Base-by-base conservation (phyloP, 495 filamentous ascomycete genomes). In the Hyphodiscus hymeniophilus region DNA sequence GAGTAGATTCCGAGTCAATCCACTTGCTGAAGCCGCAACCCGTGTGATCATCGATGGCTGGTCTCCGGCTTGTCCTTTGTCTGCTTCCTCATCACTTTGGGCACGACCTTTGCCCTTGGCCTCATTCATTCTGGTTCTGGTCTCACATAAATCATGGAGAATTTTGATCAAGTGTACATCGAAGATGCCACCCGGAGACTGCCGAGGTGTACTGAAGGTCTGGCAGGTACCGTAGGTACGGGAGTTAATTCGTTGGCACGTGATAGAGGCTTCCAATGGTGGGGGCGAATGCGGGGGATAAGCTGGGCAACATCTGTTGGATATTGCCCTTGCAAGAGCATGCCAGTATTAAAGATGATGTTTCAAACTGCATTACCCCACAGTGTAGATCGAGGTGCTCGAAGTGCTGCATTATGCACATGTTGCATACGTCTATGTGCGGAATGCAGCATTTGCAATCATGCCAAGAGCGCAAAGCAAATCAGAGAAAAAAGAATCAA, bases 81-180 rank as follows among this genome's bases (percentile, higher is more conserved):
- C 1, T 26, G 23, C 20, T 13, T 50, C 33, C n/a, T 49, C 30
- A 13, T 48, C 30, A 0, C 50, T 30, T 4, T 47, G 15, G 18
- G 43, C 51, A 30, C 39, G 48, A 34, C 50, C 50, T 57, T 60
- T 60, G 16, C 50, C 57, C 33, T 60, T 60, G 8, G 7, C 42
- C 3, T 45, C 26, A 21, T 34, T 42, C 52, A 46, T 59, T 38
- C 20, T 20, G 3, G 18, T 20, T 6, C 34, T 28, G 26, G 8
- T 17, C 42, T 45, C 42, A 11, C 38, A 40, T 13, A 23, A 23
- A 4, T 5, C 7, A 7, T 40, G 16, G 38, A 41, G 38, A 15
- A 39, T 24, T 7, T 21, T 1, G 4, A 41, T 41, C 10, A 21
- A 20, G 20, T 41, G n/a, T n/a, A n/a, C n/a, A n/a, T n/a, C n/a